A percentile compares a stretch with the other conserved stretches of the same genome.
These are phyloP conservation scores for Actinomucor elegans DNA, from an alignment of 371 early-diverging fungal genomes.

Conservation along the genomic window DNA sequence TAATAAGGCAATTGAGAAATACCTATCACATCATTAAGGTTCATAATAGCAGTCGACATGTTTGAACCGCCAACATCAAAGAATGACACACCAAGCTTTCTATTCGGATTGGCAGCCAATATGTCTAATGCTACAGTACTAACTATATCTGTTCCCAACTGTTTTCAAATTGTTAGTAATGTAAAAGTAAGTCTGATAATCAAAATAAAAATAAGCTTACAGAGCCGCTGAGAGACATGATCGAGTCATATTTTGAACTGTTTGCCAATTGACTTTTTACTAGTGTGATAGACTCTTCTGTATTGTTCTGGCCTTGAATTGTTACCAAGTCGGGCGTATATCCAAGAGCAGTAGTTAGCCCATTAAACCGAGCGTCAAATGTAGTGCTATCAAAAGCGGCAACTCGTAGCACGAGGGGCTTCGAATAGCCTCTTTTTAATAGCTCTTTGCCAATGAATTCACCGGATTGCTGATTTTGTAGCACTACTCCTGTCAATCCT, in stretches of 20 bases:
- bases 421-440: constrained; percentile 13
- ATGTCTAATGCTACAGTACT: background rate
- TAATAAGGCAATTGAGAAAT: constrained; percentile 51
- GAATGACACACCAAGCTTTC: background rate
- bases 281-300: background rate
- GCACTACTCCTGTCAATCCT: constrained; percentile 40
- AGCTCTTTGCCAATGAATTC: constrained; percentile 36
- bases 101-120: background rate
- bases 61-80: constrained; percentile 22
- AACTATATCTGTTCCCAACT: constrained; percentile 2
- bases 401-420: constrained; percentile 16
- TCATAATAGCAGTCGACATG: constrained; percentile 23
- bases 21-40: constrained; percentile 27
- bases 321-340: background rate
- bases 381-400: constrained; percentile 2
- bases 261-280: background rate
- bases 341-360: background rate
- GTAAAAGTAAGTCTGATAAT: too few species aligned
- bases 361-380: constrained; percentile 1
- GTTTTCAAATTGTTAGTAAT: background rate
- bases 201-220: too few species aligned
- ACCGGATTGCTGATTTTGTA: constrained; percentile 40
- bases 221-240: constrained; percentile 31
- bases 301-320: background rate
- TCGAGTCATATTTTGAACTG: constrained; percentile 17